These are phyloP conservation scores for Trapa bicornis DNA, from an alignment of 345 rosid genomes.

Conservation along the genomic window DNA sequence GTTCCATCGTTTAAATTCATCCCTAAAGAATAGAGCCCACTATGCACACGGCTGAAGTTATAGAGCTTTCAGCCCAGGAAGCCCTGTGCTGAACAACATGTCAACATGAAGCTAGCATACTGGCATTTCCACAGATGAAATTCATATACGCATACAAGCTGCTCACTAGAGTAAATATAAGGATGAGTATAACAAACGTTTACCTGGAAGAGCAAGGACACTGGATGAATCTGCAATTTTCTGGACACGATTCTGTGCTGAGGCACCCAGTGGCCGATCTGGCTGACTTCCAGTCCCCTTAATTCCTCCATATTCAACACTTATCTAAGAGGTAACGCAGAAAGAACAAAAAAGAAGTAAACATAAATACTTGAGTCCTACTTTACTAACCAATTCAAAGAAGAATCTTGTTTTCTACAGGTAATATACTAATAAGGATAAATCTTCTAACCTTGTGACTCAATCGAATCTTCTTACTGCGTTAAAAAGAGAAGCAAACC, in stretches of 20 bases:
- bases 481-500: constrained; percentile 2
- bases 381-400: constrained; percentile 1
- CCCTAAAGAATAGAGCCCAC: background rate
- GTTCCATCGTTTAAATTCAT: background rate
- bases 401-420: background rate
- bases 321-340: constrained; percentile 25
- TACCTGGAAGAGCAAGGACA: constrained; percentile 72
- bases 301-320: constrained; percentile 47
- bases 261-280: constrained; percentile 23
- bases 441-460: constrained; percentile 65
- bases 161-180: background rate
- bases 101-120: background rate
- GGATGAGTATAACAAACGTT: background rate
- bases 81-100: background rate
- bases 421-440: background rate
- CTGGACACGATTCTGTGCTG: constrained; percentile 12
- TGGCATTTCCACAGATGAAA: background rate
- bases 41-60: background rate
- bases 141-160: background rate
- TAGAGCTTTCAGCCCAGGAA: background rate
- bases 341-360: background rate
- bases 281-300: constrained; percentile 29
- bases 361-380: background rate
- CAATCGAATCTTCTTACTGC: constrained; percentile 75
- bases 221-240: constrained; percentile 33